phyloP scores from a whole-genome alignment of 768 basidiomycete species.

The Asterophora parasitica region DNA sequence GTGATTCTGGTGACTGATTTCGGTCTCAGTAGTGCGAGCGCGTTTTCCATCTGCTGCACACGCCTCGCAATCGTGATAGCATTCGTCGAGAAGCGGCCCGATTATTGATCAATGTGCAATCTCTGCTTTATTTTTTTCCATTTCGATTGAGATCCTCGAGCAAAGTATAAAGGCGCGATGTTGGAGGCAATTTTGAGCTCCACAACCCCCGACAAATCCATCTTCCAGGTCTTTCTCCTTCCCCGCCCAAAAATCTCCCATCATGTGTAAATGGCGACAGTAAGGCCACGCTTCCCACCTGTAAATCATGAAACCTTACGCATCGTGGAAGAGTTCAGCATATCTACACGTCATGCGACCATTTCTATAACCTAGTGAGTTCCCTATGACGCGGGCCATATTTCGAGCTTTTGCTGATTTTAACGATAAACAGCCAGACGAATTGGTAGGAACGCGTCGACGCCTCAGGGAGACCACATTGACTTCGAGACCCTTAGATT shows the following conservation, averaged over 20 bases:
- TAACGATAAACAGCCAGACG: constrained; percentile 44
- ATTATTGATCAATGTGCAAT: constrained; percentile 14
- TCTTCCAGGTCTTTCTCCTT: constrained; percentile 18
- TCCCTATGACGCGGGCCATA: constrained; percentile 1
- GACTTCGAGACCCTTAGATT: constrained; percentile 38
- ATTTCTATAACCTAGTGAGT: constrained; percentile 50
- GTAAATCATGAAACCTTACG: constrained; percentile 13
- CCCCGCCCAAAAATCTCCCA: constrained; percentile 11
- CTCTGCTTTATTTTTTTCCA: constrained; percentile 13
- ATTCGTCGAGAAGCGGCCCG: constrained; percentile 14
- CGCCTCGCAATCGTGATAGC: constrained; percentile 16
- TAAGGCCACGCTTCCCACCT: constrained; percentile 26
- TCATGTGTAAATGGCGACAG: constrained; percentile 76
- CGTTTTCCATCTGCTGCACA: constrained; percentile 12
- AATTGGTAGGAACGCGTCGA: constrained; percentile 39
- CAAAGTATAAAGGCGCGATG: constrained; percentile 12
- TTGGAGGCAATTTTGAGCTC: constrained; percentile 4
- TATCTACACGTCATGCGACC: constrained; percentile 52
- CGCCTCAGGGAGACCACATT: not conserved
- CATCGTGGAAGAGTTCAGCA: constrained; percentile 52
- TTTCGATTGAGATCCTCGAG: constrained; percentile 5
- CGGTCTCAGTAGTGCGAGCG: constrained; percentile 14
- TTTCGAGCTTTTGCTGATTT: constrained; percentile 5
- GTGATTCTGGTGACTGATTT: constrained; percentile 12
- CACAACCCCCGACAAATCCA: constrained; percentile 3